These are phyloP conservation scores for Hypoxylon cercidicola DNA, from an alignment of 495 filamentous ascomycete species.

Conservation along the genomic window DNA sequence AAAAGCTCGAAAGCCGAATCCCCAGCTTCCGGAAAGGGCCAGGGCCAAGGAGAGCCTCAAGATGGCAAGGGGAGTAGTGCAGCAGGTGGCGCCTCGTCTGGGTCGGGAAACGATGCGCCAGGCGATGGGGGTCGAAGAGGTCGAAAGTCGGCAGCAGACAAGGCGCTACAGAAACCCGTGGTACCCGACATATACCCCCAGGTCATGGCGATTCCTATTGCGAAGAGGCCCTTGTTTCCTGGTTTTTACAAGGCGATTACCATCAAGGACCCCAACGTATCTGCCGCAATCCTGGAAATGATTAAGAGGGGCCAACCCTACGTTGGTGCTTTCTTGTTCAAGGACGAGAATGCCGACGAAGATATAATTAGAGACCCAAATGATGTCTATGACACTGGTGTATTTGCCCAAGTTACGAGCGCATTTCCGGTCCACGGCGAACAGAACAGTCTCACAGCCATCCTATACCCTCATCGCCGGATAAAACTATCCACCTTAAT, in stretches of 20 bases:
- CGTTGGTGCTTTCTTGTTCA: conserved; percentile 95
- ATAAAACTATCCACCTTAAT: conserved; percentile 89
- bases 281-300: conserved; percentile 91
- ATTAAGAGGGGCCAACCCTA: conserved; percentile 98
- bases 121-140: conserved; percentile 65
- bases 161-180: conserved; percentile 82
- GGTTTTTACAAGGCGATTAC: conserved; percentile 99
- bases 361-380: conserved; percentile 88
- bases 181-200: conserved; percentile 97
- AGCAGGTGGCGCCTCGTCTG: conserved; percentile 52
- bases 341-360: conserved; percentile 91
- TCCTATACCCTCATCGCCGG: conserved; percentile 94
- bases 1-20: conserved; percentile 54
- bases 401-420: conserved; percentile 97
- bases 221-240: conserved; percentile 92
- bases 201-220: conserved; percentile 98
- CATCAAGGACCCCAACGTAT: conserved; percentile 88
- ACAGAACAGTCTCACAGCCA: conserved; percentile 80
- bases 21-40: conserved; percentile 41
- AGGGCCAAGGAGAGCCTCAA: conserved; percentile 50
- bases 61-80: conserved; percentile 58
- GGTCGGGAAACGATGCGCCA: conserved; percentile 56
- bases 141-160: conserved; percentile 72
- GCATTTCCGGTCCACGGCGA: conserved; percentile 89
- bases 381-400: conserved; percentile 94